Percentiles rank a stretch among this genome's conserved stretches.
These are phyloP conservation scores for Aspergillus ochraceoroseus DNA, from an alignment of 2,329 filamentous ascomycete genomes.

Conservation along the genomic window DNA sequence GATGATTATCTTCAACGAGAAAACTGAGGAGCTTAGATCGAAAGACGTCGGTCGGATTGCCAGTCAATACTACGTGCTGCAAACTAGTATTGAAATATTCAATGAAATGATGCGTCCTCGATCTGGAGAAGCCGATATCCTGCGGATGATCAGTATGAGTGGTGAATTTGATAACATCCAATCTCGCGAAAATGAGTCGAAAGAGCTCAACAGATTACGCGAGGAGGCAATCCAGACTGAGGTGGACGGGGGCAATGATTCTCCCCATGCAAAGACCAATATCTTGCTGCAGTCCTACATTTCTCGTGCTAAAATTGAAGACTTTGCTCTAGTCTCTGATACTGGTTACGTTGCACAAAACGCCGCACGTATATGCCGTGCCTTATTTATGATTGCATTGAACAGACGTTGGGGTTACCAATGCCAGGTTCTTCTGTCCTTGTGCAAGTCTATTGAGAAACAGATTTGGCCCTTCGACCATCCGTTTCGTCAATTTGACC, in stretches of 20 bases:
- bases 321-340: constrained; percentile 90
- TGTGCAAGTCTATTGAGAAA: constrained; percentile 97
- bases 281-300: constrained; percentile 93
- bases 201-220: constrained; percentile 72
- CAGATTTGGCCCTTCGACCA: constrained; percentile 93
- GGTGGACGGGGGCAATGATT: constrained; percentile 62
- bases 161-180: constrained; percentile 98
- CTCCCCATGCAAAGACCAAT: constrained; percentile 86
- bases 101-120: constrained; percentile 87
- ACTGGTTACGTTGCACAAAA: constrained; percentile 94
- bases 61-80: constrained; percentile 92
- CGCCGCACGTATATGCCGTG: constrained; percentile 85
- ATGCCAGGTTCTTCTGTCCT: constrained; percentile 80
- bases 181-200: constrained; percentile 80
- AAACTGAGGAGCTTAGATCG: constrained; percentile 82
- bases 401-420: constrained; percentile 95
- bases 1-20: constrained; percentile 98
- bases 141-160: constrained; percentile 96
- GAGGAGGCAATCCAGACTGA: constrained; percentile 70
- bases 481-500: constrained; percentile 89
- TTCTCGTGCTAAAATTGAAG: constrained; percentile 77
- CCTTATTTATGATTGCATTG: constrained; percentile 94
- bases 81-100: constrained; percentile 92
- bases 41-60: constrained; percentile 96
- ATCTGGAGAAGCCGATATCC: constrained; percentile 82